Evolutionary conservation across 805 yeast genomes (phyloP).

Genomic region (Wickerhamiella azymoides): DNA sequence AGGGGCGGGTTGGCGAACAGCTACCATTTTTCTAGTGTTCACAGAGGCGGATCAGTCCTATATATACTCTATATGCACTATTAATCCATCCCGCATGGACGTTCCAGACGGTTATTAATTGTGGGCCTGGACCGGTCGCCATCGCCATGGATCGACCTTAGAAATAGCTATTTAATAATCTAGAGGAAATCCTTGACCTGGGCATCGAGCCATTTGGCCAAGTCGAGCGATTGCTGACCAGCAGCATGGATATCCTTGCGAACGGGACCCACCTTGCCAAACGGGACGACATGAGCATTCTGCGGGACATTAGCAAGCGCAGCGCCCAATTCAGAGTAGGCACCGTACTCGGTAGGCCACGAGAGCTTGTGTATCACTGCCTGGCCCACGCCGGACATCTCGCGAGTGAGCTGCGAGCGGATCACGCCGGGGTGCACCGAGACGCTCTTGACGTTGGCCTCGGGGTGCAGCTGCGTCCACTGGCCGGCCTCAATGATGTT

Average conservation of each 20-base stretch:
- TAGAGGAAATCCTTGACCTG: not conserved
- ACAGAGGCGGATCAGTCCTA: too few relatives aligned
- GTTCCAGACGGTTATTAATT: too few relatives aligned
- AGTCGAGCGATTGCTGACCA: constrained; percentile 14
- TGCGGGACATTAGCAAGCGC: constrained; percentile 24
- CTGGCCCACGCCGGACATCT: constrained; percentile 7
- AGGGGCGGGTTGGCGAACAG: constrained; percentile 50
- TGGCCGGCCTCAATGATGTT: constrained; percentile 26
- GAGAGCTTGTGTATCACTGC: not conserved
- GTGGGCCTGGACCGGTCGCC: not conserved
- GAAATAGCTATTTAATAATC: not conserved
- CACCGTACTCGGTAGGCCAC: constrained; percentile 28
- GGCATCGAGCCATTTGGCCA: not conserved
- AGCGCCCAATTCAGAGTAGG: constrained; percentile 32
- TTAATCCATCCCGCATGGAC: too few relatives aligned
- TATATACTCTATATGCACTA: too few relatives aligned
- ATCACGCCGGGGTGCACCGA: constrained; percentile 33
- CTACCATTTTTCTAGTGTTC: too few relatives aligned
- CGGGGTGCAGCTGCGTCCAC: constrained; percentile 27
- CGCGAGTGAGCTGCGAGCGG: constrained; percentile 26
- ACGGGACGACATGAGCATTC: constrained; percentile 28
- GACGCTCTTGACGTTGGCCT: constrained; percentile 24
- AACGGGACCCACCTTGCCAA: constrained; percentile 29
- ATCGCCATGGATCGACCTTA: not conserved
- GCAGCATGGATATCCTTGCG: constrained; percentile 28